Evolutionary conservation across 2,329 filamentous ascomycete genomes (phyloP), one percentile per base, ranked within the genome.

Genomic region (Stagonosporopsis chrysanthemi): DNA sequence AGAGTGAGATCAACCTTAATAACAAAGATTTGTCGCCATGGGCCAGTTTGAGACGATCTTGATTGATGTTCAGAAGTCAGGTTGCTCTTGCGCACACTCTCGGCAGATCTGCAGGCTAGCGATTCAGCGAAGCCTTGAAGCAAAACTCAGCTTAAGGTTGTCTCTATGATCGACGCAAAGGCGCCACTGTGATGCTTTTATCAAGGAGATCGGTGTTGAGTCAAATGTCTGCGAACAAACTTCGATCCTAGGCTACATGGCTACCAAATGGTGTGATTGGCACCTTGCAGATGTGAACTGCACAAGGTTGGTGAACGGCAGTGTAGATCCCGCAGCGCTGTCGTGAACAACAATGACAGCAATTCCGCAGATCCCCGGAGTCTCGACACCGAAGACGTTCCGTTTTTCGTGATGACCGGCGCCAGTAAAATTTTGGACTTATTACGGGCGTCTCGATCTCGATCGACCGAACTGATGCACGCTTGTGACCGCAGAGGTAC

Each of bases 41-140:
- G 14, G 3, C 1, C 31, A 15, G 14, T 15, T 7, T n/a, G n/a
- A 42, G 39, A 29, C 19, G 17, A 12, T 35, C 11, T 28, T 35
- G 42, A 28, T 7, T 29, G 15, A 42, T 12, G 28, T 9, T 26
- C 31, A n/a, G 29, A 42, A 8, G 6, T 38, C 29, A 12, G 28
- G 36, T 42, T 22, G 23, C 12, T 38, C 39, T 38, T 23, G 38
- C 29, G 38, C 38, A 47, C 28, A 31, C 31, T 31, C 24, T 11
- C 9, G 17, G 43, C 42, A 24, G 48, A 48, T 57, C 54, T 48
- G 36, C 42, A 52, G 47, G 52, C 52, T 42, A 23, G 28, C 33
- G 39, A 57, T 38, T 48, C 31, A 39, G 31, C 26, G 43, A 48
- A 52, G 54, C 54, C 48, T 24, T 44, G 3, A 6, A 22, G 26